Percentiles rank a stretch among this genome's conserved stretches.
Conservation (phyloP, 352 stramenopile species). For the Nothophytophthora sp. region DNA sequence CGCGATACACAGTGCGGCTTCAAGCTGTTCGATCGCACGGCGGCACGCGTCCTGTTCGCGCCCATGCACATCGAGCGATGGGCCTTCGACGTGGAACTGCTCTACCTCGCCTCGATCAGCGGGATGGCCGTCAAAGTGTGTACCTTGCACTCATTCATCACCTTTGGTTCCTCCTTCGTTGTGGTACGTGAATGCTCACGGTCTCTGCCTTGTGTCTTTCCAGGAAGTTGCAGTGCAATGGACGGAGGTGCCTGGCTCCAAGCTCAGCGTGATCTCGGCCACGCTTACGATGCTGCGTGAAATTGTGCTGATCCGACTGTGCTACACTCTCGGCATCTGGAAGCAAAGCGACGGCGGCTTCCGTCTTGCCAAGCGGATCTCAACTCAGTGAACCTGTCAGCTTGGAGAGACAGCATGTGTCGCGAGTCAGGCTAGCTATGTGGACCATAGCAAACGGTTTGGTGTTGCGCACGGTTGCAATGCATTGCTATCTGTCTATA, state of each 20-base stretch:
- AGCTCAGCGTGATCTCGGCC: constrained; percentile 88
- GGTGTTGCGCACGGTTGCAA: constrained; percentile 12
- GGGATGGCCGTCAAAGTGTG: constrained; percentile 65
- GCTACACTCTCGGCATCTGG: constrained; percentile 92
- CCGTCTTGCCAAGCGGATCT: constrained; percentile 41
- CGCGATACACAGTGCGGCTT: constrained; percentile 95
- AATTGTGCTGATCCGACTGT: constrained; percentile 89
- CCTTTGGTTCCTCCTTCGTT: not conserved
- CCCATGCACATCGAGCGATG: constrained; percentile 94
- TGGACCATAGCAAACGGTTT: too few species aligned
- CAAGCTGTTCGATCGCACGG: constrained; percentile 92
- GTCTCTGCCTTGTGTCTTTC: constrained; percentile 11
- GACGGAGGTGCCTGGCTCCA: constrained; percentile 91
- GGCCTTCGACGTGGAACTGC: constrained; percentile 95
- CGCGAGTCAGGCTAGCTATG: constrained; percentile 1
- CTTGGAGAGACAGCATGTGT: too few species aligned
- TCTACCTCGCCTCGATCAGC: constrained; percentile 79
- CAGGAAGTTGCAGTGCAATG: constrained; percentile 93
- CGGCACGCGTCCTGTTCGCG: constrained; percentile 83
- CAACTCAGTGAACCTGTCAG: constrained; percentile 18
- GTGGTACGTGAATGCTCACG: not conserved
- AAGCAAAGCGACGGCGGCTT: constrained; percentile 68
- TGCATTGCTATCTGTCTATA: constrained; percentile 13
- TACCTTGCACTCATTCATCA: too few species aligned
- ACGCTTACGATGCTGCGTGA: constrained; percentile 93